These are phyloP conservation scores for Mesostigma viride DNA, from an alignment of 139 green algal species.

Conservation along the genomic window DNA sequence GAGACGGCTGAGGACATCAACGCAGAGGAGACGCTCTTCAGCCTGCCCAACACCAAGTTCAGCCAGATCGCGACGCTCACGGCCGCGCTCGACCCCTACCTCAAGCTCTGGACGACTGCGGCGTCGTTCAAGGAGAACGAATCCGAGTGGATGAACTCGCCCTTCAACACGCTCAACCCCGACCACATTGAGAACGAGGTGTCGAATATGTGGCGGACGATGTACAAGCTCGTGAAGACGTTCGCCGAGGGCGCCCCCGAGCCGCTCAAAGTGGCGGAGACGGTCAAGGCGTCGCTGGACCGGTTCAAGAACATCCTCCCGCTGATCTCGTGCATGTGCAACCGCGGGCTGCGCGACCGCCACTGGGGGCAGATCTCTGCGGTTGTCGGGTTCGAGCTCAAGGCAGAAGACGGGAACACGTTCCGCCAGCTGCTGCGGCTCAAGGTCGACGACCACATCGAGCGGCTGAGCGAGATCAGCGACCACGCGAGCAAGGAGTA, in stretches of 20 bases:
- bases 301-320: conserved; percentile 43
- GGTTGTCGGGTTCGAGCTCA: conserved; percentile 56
- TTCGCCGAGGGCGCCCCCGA: conserved; percentile 26
- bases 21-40: conserved; percentile 21
- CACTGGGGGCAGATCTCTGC: conserved; percentile 57
- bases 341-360: conserved; percentile 52
- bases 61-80: background rate
- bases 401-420: conserved; percentile 39
- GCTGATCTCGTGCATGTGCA: conserved; percentile 58
- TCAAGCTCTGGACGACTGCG: conserved; percentile 15
- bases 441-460: conserved; percentile 49
- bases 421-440: conserved; percentile 9
- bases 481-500: conserved; percentile 44
- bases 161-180: conserved; percentile 57
- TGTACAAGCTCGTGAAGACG: conserved; percentile 58
- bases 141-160: conserved; percentile 55
- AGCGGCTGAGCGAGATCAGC: conserved; percentile 32
- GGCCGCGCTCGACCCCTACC: conserved; percentile 13
- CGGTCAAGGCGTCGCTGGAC: conserved; percentile 34
- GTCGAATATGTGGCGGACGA: background rate
- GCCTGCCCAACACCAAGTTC: conserved; percentile 4
- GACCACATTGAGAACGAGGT: conserved; percentile 53
- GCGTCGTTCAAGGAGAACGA: conserved; percentile 3
- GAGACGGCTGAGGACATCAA: conserved; percentile 17
- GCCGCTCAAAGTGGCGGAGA: conserved; percentile 17